phyloP scores from a whole-genome alignment of 495 filamentous ascomycete genomes.

The Aspergillus wentii region DNA sequence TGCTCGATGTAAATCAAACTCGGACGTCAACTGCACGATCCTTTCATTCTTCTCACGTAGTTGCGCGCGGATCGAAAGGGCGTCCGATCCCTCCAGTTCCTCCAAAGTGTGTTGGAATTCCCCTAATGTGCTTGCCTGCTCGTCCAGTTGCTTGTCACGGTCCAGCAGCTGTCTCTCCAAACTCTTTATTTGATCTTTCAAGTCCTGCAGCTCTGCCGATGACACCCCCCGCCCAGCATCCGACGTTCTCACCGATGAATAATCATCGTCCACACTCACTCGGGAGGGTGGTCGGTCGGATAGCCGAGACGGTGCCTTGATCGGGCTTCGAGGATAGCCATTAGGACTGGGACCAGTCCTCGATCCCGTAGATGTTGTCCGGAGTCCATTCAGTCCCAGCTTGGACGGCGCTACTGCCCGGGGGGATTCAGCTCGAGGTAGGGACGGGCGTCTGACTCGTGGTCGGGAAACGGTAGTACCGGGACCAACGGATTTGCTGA shows the following conservation, averaged over 20 bases:
- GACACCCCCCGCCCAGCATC: slow-evolving; percentile 35
- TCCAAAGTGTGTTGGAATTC: slow-evolving; percentile 50
- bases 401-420: slow-evolving; percentile 47
- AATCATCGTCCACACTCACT: slow-evolving; percentile 35
- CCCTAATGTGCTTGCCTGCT: slow-evolving; percentile 71
- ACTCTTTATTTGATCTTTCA: slow-evolving; percentile 60
- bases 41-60: slow-evolving; percentile 95
- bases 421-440: slow-evolving; percentile 84
- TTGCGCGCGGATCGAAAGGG: slow-evolving; percentile 68
- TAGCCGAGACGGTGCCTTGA: slow-evolving; percentile 39
- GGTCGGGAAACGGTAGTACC: slow-evolving; percentile 65
- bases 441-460: slow-evolving; percentile 58
- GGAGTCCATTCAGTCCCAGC: slow-evolving; percentile 50
- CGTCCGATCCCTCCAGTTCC: slow-evolving; percentile 75
- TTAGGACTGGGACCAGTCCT: slow-evolving; percentile 24
- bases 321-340: slow-evolving; percentile 32
- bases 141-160: slow-evolving; percentile 78
- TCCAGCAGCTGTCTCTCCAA: slow-evolving; percentile 69
- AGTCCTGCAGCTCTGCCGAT: slow-evolving; percentile 46
- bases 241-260: slow-evolving; percentile 31
- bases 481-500: slow-evolving; percentile 83
- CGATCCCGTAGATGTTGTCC: slow-evolving; percentile 35
- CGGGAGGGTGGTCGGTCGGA: slow-evolving; percentile 41
- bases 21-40: slow-evolving; percentile 83
- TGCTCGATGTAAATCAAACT: slow-evolving; percentile 92